Base-by-base conservation (phyloP, 768 basidiomycete species). In the Brasilioporus rufonigricans region DNA sequence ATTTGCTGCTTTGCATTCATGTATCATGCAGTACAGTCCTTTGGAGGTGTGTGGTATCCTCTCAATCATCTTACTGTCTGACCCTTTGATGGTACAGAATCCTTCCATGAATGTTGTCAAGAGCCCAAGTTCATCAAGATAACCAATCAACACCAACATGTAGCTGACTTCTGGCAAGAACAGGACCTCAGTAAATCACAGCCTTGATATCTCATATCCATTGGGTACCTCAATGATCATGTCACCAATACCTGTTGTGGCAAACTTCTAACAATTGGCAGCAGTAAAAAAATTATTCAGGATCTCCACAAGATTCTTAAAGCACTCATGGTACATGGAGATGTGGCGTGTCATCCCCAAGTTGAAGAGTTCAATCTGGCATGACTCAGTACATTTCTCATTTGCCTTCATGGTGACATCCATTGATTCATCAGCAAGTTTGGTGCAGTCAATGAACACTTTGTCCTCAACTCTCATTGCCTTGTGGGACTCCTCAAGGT, bases 61-160 rank as follows among this genome's bases (percentile, higher is more conserved):
- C 3, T 13, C 5, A 13, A 33, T 29, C 9, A 29, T 29, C 9
- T 29, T 33, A 13, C 33, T 10, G 11, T 3, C 13, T 10, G 9
- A 14, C 11, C 9, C 33, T 13, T 10, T 6, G 33, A 10, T 33
- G 5, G 35, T 44, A 35, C 50, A 52, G 24, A 8, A 52, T 0
- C 26, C 33, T 1, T 52, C 18, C 19, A n/a, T 26, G 16, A 52
- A 52, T 7, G 36, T 52, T 1, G 27, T 52, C 2, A 9, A 38
- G 35, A 44, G 23, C 1, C 50, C 50, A n/a, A 51, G 40, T 41
- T 51, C 40, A 33, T 51, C 41, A 26, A 51, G 50, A 44, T 14
- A 4, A 12, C 32, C 50, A 5, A 52, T 52, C 0, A 26, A 43
- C 4, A 52, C 26, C 1, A 44, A n/a, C 1, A 24, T 52, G 24